Conservation (phyloP, 306 rosid genomes). For the Trifolium pratense region DNA sequence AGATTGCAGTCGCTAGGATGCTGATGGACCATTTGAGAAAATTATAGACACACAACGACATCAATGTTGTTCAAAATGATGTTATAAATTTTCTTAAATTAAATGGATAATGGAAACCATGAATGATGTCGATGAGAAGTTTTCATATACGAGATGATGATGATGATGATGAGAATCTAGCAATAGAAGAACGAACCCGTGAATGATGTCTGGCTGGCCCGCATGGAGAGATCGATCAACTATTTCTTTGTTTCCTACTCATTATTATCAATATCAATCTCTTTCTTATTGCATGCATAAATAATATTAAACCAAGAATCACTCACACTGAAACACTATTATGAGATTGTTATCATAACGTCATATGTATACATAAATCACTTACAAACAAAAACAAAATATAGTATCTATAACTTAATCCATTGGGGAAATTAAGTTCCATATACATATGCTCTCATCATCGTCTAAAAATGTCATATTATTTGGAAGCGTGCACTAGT, state of each 20-base stretch:
- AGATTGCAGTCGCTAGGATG: too few relatives aligned
- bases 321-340: conserved; percentile 37
- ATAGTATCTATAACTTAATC: conserved; percentile 22
- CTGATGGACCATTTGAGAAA: too few relatives aligned
- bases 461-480: too few relatives aligned
- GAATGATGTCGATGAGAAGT: background rate
- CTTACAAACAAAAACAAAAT: conserved; percentile 43
- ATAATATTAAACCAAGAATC: conserved; percentile 41
- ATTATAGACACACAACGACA: too few relatives aligned
- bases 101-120: too few relatives aligned
- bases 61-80: too few relatives aligned
- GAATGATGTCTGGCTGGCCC: conserved; percentile 70
- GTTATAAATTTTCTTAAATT: too few relatives aligned
- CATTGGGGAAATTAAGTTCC: conserved; percentile 27
- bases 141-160: conserved; percentile 1
- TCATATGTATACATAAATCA: conserved; percentile 42
- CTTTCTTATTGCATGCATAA: conserved; percentile 53
- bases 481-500: conserved; percentile 46
- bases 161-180: conserved; percentile 63
- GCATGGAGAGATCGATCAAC: conserved; percentile 43
- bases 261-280: conserved; percentile 43
- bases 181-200: conserved; percentile 85
- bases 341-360: conserved; percentile 47
- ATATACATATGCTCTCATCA: conserved; percentile 30
- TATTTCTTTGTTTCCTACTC: conserved; percentile 50